Evolutionary conservation across 2,329 filamentous ascomycete species (phyloP).

Genomic region (Graphilbum ipis-grandicollis): DNA sequence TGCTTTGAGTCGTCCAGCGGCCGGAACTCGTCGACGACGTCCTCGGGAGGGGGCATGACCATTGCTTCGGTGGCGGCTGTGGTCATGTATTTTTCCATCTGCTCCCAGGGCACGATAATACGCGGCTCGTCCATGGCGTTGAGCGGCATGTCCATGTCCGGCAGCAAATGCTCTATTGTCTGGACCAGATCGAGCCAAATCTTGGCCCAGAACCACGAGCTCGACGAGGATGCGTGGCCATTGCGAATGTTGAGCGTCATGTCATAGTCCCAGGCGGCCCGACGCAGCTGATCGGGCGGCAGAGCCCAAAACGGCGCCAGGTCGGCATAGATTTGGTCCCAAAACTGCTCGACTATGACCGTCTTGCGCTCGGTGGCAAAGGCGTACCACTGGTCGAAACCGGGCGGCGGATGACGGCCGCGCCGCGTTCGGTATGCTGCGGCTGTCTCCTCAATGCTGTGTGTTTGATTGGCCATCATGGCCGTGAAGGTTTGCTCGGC

Average conservation of each 20-base stretch:
- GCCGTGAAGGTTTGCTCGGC: constrained; percentile 25
- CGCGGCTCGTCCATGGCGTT: constrained; percentile 53
- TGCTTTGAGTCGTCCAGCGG: constrained; percentile 20
- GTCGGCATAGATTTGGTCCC: constrained; percentile 47
- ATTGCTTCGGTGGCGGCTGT: neutral
- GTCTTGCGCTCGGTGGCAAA: constrained; percentile 33
- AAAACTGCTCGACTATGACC: constrained; percentile 45
- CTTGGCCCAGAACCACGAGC: constrained; percentile 40
- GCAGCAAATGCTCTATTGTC: constrained; percentile 35
- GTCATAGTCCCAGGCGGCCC: constrained; percentile 35
- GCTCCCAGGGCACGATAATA: constrained; percentile 45
- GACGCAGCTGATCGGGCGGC: constrained; percentile 21
- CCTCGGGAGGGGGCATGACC: constrained; percentile 13
- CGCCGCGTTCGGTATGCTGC: constrained; percentile 35
- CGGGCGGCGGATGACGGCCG: constrained; percentile 43
- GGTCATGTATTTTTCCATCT: constrained; percentile 28
- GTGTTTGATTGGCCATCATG: constrained; percentile 26
- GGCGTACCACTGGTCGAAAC: constrained; percentile 42
- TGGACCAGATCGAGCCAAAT: constrained; percentile 37
- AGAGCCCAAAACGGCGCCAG: constrained; percentile 43
- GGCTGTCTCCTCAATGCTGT: constrained; percentile 32
- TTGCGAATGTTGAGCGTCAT: constrained; percentile 44
- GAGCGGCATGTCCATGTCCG: constrained; percentile 50
- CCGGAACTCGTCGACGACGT: constrained; percentile 26
- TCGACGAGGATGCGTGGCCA: constrained; percentile 30